phyloP scores from a whole-genome alignment of 352 stramenopile genomes.

The Pythium pectinolyticum region DNA sequence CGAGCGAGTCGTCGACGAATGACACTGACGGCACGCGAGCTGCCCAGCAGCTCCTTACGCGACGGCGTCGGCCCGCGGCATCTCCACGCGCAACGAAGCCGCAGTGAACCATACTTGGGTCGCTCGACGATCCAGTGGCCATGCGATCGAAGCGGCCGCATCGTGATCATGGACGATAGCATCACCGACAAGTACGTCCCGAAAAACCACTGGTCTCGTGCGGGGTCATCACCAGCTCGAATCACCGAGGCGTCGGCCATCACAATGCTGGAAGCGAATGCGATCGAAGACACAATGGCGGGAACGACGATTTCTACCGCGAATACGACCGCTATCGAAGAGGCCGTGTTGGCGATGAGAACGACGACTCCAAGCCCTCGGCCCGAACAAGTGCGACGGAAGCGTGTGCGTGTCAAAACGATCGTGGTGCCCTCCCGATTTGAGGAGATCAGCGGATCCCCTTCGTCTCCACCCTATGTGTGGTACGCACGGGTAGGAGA shows the following conservation, averaged over 20 bases:
- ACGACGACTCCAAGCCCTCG: not conserved
- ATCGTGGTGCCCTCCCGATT: constrained; percentile 16
- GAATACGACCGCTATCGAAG: not conserved
- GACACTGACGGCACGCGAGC: not conserved
- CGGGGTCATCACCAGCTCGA: not conserved
- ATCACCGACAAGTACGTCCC: not conserved
- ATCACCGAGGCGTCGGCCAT: not conserved
- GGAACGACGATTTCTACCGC: no score
- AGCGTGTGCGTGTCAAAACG: constrained; percentile 14
- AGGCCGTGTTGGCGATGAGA: not conserved
- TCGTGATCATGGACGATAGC: constrained; percentile 1
- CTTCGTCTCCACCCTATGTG: constrained; percentile 1
- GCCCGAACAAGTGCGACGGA: not conserved
- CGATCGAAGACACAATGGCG: no score
- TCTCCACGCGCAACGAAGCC: not conserved
- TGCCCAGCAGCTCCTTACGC: not conserved
- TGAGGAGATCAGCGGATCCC: constrained; percentile 3
- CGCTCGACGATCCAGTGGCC: not conserved
- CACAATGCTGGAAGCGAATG: not conserved
- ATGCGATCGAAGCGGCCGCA: not conserved
- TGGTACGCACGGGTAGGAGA: constrained; percentile 18
- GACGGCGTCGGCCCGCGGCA: no score
- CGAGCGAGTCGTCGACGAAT: not conserved
- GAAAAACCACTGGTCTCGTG: not conserved
- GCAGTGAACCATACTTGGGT: constrained; percentile 10